A percentile compares a stretch with the other conserved stretches of the same genome.
These are phyloP conservation scores for Volvox africanus DNA, from an alignment of 139 green algal species.

Conservation along the genomic window DNA sequence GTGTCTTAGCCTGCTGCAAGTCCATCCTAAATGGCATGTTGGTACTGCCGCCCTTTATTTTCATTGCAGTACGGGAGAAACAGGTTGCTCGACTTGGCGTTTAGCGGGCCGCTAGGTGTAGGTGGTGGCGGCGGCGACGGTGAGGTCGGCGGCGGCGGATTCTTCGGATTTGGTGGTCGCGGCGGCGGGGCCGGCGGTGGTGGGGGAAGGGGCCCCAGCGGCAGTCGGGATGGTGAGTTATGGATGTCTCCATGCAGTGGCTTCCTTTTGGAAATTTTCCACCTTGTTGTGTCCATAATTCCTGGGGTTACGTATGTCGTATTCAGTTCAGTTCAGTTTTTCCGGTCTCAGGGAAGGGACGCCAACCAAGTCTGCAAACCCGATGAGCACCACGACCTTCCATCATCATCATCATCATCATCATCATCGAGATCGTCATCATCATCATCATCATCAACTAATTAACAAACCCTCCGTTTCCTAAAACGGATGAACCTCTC, in stretches of 20 bases:
- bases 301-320: too few relatives aligned
- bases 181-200: background rate
- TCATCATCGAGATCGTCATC: background rate
- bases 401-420: background rate
- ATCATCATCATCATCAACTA: too few relatives aligned
- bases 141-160: background rate
- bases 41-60: background rate
- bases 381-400: background rate
- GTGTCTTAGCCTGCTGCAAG: too few relatives aligned
- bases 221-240: background rate
- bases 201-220: background rate
- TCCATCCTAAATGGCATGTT: background rate
- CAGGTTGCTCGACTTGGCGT: background rate
- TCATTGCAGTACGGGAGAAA: conserved; percentile 31
- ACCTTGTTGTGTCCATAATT: too few relatives aligned
- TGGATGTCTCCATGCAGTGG: too few relatives aligned
- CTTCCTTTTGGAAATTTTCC: too few relatives aligned
- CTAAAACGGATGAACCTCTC: too few relatives aligned
- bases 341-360: too few relatives aligned
- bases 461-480: background rate
- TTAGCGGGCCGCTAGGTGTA: background rate
- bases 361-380: too few relatives aligned
- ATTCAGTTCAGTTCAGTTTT: too few relatives aligned
- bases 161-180: background rate
- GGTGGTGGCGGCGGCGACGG: background rate